Evolutionary conservation across 805 yeast species (phyloP).

Genomic region (Komagataella kurtzmanii): DNA sequence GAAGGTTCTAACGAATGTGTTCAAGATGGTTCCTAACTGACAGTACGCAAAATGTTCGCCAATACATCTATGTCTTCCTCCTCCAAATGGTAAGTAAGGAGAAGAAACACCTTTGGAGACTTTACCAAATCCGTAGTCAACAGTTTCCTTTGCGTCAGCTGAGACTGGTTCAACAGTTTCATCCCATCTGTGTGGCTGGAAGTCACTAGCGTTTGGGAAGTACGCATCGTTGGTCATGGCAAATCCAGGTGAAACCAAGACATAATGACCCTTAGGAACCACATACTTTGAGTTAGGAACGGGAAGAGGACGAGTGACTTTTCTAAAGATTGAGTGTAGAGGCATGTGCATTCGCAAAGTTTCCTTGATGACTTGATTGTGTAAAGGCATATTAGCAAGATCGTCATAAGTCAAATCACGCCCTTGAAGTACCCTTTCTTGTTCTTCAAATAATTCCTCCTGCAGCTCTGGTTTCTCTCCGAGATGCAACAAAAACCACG

Average conservation of each 20-base stretch:
- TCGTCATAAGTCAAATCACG: conserved; percentile 69
- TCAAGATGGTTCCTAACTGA: conserved; percentile 78
- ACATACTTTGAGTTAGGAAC: conserved; percentile 70
- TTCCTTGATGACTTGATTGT: conserved; percentile 80
- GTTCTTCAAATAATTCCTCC: conserved; percentile 68
- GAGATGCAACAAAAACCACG: conserved; percentile 87
- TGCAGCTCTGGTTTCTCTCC: conserved; percentile 82
- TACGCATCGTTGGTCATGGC: conserved; percentile 63
- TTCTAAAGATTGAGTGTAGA: conserved; percentile 88
- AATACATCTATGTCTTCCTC: conserved; percentile 98
- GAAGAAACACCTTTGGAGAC: conserved; percentile 92
- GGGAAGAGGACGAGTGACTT: conserved; percentile 64
- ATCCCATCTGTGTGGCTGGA: conserved; percentile 86
- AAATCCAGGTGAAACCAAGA: conserved; percentile 89
- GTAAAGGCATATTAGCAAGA: conserved; percentile 67
- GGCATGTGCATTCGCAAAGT: conserved; percentile 95
- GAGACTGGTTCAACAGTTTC: conserved; percentile 13
- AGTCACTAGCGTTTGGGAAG: conserved; percentile 64
- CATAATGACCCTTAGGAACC: conserved; percentile 83
- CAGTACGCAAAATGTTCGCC: conserved; percentile 97
- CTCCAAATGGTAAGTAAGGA: conserved; percentile 96
- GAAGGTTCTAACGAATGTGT: conserved; percentile 61
- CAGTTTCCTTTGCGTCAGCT: conserved; percentile 20
- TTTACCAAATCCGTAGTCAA: conserved; percentile 95
- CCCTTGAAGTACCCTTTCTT: conserved; percentile 45